phyloP scores from a whole-genome alignment of 2,329 filamentous ascomycete genomes.

The Zymoseptoria passerinii region DNA sequence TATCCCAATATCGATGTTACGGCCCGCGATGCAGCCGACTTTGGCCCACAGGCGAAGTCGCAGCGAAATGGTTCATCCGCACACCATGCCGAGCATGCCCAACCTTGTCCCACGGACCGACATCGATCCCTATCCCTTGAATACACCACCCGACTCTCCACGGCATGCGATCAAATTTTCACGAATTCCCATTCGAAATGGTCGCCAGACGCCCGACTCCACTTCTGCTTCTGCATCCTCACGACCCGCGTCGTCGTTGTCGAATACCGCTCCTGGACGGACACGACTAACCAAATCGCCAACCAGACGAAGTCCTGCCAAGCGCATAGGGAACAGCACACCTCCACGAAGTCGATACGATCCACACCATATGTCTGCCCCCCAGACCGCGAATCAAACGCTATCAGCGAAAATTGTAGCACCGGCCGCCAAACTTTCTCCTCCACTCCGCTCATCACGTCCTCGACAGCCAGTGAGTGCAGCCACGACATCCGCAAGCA shows the following conservation, averaged over 20 bases:
- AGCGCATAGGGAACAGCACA: slow-evolving; percentile 23
- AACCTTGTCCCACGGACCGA: slow-evolving; percentile 15
- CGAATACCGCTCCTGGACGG: slow-evolving; percentile 13
- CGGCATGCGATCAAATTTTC: slow-evolving; percentile 17
- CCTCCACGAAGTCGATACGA: slow-evolving; percentile 29
- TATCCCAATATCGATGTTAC: slow-evolving; percentile 17
- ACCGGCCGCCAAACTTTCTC: slow-evolving; percentile 64
- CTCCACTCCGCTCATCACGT: slow-evolving; percentile 69
- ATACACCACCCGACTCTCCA: slow-evolving; percentile 20
- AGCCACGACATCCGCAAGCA: slow-evolving; percentile 63
- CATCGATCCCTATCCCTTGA: slow-evolving; percentile 14
- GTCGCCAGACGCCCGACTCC: slow-evolving; percentile 27
- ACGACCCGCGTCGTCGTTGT: slow-evolving; percentile 23
- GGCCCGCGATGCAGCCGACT: slow-evolving; percentile 10
- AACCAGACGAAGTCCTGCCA: slow-evolving; percentile 13
- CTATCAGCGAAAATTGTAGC: slow-evolving; percentile 67
- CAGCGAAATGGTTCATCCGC: slow-evolving; percentile 24
- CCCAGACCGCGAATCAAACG: slow-evolving; percentile 19
- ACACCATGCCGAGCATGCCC: slow-evolving; percentile 23
- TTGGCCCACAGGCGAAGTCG: slow-evolving; percentile 28
- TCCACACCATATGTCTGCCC: slow-evolving; percentile 22
- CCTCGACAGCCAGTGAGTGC: slow-evolving; percentile 71
- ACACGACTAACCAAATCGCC: slow-evolving; percentile 26
- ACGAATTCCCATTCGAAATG: slow-evolving; percentile 26
- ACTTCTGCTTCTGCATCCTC: slow-evolving; percentile 22